Percentiles rank a stretch among this genome's conserved stretches.
Evolutionary conservation across 1,139 yeast species (phyloP).

Genomic region (Starmera stellimalicola): DNA sequence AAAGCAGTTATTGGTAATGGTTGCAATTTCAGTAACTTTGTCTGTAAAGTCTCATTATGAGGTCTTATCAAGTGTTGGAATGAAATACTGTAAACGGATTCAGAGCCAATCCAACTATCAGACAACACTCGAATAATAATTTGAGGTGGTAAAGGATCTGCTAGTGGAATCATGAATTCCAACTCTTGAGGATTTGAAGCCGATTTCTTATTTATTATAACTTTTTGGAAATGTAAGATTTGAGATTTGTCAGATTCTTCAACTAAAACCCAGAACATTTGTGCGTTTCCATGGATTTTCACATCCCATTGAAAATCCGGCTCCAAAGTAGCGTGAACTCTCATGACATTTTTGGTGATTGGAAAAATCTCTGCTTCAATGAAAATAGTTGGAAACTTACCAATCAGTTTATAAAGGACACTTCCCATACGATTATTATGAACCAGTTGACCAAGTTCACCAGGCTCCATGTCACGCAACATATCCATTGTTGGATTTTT

Average conservation of each 20-base stretch:
- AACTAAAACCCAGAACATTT: constrained; percentile 86
- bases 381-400: constrained; percentile 64
- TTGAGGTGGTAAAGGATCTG: constrained; percentile 86
- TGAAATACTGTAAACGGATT: constrained; percentile 66
- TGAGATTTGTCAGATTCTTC: constrained; percentile 74
- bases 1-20: constrained; percentile 83
- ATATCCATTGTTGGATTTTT: constrained; percentile 63
- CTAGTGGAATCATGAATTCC: constrained; percentile 87
- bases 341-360: constrained; percentile 75
- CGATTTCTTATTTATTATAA: constrained; percentile 55
- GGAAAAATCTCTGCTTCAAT: constrained; percentile 86
- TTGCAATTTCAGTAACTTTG: constrained; percentile 68
- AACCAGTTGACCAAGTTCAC: constrained; percentile 81
- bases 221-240: constrained; percentile 75
- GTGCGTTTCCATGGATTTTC: constrained; percentile 72
- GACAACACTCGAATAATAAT: constrained; percentile 70
- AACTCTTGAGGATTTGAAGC: constrained; percentile 54
- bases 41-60: constrained; percentile 74
- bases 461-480: constrained; percentile 62
- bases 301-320: constrained; percentile 86
- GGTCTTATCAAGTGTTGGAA: constrained; percentile 90
- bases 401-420: constrained; percentile 48
- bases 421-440: constrained; percentile 73
- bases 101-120: constrained; percentile 88
- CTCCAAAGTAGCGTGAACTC: constrained; percentile 60